These are phyloP conservation scores for Apiospora hydei DNA, from an alignment of 2,329 filamentous ascomycete species.

Conservation along the genomic window DNA sequence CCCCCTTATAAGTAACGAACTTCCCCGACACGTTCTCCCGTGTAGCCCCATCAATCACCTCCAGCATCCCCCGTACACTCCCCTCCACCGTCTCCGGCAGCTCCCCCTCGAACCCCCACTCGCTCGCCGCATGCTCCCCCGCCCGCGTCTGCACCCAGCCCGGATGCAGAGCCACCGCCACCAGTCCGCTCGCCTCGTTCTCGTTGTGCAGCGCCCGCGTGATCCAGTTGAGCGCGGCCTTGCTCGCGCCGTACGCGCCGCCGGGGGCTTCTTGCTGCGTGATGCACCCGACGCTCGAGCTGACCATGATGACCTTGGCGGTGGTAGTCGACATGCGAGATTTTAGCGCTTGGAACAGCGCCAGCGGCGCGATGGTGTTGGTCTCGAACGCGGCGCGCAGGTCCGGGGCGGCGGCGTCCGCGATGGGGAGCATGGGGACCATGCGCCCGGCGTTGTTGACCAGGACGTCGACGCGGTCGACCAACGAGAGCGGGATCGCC, in stretches of 20 bases:
- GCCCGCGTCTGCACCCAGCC: slow-evolving; percentile 46
- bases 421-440: slow-evolving; percentile 39
- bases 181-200: slow-evolving; percentile 33
- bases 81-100: slow-evolving; percentile 42
- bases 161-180: slow-evolving; percentile 46
- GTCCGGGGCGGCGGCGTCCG: slow-evolving; percentile 41
- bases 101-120: slow-evolving; percentile 40
- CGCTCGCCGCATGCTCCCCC: slow-evolving; percentile 41
- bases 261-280: slow-evolving; percentile 41
- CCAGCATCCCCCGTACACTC: slow-evolving; percentile 43
- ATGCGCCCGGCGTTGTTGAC: slow-evolving; percentile 59
- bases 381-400: slow-evolving; percentile 50
- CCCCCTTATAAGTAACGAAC: slow-evolving; percentile 37
- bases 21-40: slow-evolving; percentile 43
- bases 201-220: slow-evolving; percentile 41
- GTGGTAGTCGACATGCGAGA: slow-evolving; percentile 45
- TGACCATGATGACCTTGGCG: slow-evolving; percentile 46
- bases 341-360: slow-evolving; percentile 45
- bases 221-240: slow-evolving; percentile 46
- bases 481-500: slow-evolving; percentile 38
- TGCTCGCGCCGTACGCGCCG: slow-evolving; percentile 46
- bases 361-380: slow-evolving; percentile 51
- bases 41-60: slow-evolving; percentile 46
- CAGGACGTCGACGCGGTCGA: slow-evolving; percentile 55
- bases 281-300: slow-evolving; percentile 46